Evolutionary conservation across 352 stramenopile genomes (phyloP), one percentile per base, ranked within the genome.

Genomic region (Pythium rishiriense): DNA sequence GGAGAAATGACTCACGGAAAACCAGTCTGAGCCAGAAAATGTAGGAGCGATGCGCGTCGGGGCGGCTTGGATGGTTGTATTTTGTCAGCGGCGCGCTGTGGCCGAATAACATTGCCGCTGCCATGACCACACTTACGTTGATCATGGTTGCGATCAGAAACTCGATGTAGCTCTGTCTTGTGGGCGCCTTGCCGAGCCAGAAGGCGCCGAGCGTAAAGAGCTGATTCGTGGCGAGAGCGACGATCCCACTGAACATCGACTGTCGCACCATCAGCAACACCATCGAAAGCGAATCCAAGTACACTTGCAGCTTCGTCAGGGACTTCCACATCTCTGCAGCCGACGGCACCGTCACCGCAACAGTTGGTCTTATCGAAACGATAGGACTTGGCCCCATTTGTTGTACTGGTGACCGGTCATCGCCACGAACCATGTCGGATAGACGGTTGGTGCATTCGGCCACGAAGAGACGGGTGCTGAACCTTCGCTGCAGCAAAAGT

Each of bases 171-270:
- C 22, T 52, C 35, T 68, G 61, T 4, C 55, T 8, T 9, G 12
- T n/a, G 11, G 61, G 43, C 8, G 51, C 33, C 26, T 58, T 48
- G 15, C 61, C 61, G 2, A 15, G 45, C 31, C 28, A 41, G 26
- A 68, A 41, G 39, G 62, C 15, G 3, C 61, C 61, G 5, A 56
- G 45, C 14, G 61, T 52, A 35, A 62, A 68, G 12, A 58, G 19
- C 12, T 58, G n/a, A n/a, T 62, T 68, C 15, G 25, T 25, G 10
- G 17, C 29, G 15, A 62, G 42, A 1, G 52, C 52, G 10, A 53
- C 1, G 17, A 12, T 10, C 1, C 46, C 61, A 15, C 52, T 68
- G 43, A 68, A 17, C 8, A 56, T 9, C 22, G 61, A 56, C 25
- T 62, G 61, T 4, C 31, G 45, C 5, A 66, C 17, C 37, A 66